phyloP scores from a whole-genome alignment of 345 rosid species.

The Microcos paniculata region DNA sequence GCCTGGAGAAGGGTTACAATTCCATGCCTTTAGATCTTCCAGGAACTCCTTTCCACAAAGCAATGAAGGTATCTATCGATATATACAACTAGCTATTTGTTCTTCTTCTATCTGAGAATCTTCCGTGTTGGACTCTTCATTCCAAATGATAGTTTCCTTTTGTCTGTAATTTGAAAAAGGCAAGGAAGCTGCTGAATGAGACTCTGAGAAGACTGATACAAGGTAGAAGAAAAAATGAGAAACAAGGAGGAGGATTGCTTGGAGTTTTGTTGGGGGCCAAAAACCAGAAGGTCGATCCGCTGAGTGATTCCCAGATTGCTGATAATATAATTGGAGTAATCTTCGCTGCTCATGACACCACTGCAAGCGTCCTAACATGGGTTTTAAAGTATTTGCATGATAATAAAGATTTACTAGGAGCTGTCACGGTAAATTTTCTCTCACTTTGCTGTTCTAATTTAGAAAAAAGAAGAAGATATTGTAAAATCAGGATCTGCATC shows the following conservation, averaged over 20 bases:
- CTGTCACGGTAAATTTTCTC: slow-evolving; percentile 53
- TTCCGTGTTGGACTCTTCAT: neutral
- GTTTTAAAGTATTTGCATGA: slow-evolving; percentile 83
- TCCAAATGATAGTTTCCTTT: neutral
- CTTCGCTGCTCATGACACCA: slow-evolving; percentile 95
- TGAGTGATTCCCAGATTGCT: slow-evolving; percentile 80
- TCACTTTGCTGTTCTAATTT: neutral
- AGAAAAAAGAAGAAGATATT: too few species aligned
- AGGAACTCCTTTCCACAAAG: slow-evolving; percentile 74
- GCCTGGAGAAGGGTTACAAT: slow-evolving; percentile 82
- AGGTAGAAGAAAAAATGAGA: slow-evolving; percentile 53
- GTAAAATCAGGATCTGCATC: neutral
- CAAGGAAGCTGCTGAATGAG: slow-evolving; percentile 64
- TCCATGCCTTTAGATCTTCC: slow-evolving; percentile 92
- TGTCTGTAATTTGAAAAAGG: slow-evolving; percentile 37
- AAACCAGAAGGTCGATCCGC: slow-evolving; percentile 38
- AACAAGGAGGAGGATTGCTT: slow-evolving; percentile 54
- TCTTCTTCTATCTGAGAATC: neutral
- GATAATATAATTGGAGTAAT: slow-evolving; percentile 92
- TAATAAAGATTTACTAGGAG: slow-evolving; percentile 49
- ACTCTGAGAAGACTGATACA: slow-evolving; percentile 54
- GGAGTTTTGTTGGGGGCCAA: slow-evolving; percentile 57
- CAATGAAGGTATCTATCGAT: slow-evolving; percentile 63
- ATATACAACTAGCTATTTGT: neutral
- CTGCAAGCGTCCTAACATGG: slow-evolving; percentile 89